Conservation (phyloP, 495 filamentous ascomycete genomes). For the Rostrohypoxylon terebratum region DNA sequence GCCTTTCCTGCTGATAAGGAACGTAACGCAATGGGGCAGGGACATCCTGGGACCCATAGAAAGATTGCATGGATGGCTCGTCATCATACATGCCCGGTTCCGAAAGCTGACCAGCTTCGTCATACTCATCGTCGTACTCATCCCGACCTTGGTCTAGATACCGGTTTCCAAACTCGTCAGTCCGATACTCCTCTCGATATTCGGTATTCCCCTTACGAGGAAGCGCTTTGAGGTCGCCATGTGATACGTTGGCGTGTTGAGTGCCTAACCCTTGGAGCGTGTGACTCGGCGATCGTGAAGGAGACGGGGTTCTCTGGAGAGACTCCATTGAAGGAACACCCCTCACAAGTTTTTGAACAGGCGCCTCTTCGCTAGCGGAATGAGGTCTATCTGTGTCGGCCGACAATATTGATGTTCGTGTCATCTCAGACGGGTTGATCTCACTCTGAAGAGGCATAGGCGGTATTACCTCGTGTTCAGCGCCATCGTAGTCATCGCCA, state of each 20-base stretch:
- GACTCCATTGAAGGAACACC: constrained; percentile 58
- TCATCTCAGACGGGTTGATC: constrained; percentile 84
- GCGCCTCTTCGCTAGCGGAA: constrained; percentile 68
- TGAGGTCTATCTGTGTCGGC: constrained; percentile 79
- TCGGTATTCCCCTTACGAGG: constrained; percentile 55
- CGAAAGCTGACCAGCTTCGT: constrained; percentile 58
- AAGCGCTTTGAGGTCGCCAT: constrained; percentile 61
- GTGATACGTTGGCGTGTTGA: constrained; percentile 64
- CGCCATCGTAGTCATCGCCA: constrained; percentile 55
- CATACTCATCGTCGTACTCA: constrained; percentile 59
- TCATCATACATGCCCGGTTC: constrained; percentile 59
- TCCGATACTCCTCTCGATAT: constrained; percentile 56
- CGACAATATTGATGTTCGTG: constrained; percentile 88
- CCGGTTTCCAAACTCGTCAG: constrained; percentile 60
- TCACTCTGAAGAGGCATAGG: constrained; percentile 90
- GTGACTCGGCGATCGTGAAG: constrained; percentile 54
- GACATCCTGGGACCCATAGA: constrained; percentile 66
- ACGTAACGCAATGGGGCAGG: constrained; percentile 67
- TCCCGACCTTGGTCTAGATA: constrained; percentile 50
- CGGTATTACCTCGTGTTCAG: constrained; percentile 59
- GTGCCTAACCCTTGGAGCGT: constrained; percentile 57
- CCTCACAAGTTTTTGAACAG: constrained; percentile 67
- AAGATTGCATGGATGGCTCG: constrained; percentile 51
- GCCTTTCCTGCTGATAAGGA: constrained; percentile 67
- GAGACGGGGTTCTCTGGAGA: constrained; percentile 52